These are phyloP conservation scores for Rhypophila decipiens DNA, from an alignment of 495 filamentous ascomycete species.

Conservation along the genomic window DNA sequence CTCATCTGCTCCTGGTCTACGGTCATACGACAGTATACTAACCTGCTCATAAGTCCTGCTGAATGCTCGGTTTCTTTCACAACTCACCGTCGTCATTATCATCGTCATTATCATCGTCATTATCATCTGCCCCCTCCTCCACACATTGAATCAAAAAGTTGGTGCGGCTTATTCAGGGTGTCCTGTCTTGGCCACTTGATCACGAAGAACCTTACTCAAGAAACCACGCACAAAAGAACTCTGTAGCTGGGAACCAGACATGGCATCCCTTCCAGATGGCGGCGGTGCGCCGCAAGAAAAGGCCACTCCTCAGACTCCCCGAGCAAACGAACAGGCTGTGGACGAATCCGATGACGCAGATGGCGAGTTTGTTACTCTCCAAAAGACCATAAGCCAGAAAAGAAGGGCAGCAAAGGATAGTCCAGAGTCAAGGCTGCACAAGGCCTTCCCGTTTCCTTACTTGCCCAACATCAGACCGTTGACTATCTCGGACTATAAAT, in stretches of 20 bases:
- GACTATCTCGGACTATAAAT: conserved; percentile 65
- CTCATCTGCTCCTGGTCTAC: too few relatives aligned
- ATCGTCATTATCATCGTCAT: too few relatives aligned
- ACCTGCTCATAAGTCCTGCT: too few relatives aligned
- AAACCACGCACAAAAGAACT: not conserved
- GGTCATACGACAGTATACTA: too few relatives aligned
- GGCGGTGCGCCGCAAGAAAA: not conserved
- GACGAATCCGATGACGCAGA: conserved; percentile 32
- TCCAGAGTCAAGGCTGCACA: conserved; percentile 17
- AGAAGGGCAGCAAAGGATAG: conserved; percentile 23
- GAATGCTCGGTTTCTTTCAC: too few relatives aligned
- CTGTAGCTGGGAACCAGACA: not conserved
- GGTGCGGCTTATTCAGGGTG: too few relatives aligned
- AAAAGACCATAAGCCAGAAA: conserved; percentile 24
- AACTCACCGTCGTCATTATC: too few relatives aligned
- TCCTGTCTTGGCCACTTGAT: too few relatives aligned
- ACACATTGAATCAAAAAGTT: too few relatives aligned
- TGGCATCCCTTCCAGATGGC: not conserved
- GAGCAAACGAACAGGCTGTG: conserved; percentile 15
- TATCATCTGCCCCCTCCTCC: too few relatives aligned
- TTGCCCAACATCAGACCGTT: conserved; percentile 64
- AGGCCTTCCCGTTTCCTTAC: conserved; percentile 27
- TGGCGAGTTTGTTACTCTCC: conserved; percentile 23
- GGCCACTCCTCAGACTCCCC: not conserved
- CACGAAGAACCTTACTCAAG: too few relatives aligned